A percentile compares a stretch with the other conserved stretches of the same genome.
Conservation (phyloP, 371 early-diverging fungal genomes). For the Gilbertella persicaria region DNA sequence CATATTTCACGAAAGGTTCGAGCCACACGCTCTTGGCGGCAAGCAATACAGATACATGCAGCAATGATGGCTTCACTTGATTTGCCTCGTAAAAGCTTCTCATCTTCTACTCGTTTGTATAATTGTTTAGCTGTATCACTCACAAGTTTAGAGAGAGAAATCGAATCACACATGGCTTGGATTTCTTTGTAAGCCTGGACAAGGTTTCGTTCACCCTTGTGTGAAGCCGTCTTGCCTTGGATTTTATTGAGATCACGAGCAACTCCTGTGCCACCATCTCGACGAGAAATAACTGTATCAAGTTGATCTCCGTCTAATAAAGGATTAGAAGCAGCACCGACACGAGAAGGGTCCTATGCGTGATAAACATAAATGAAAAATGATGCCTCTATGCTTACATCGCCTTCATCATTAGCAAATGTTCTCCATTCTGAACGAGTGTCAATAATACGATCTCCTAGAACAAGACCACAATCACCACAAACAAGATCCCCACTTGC, state of each 20-base stretch:
- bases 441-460: slow-evolving; percentile 97
- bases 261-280: slow-evolving; percentile 79
- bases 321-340: slow-evolving; percentile 96
- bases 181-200: slow-evolving; percentile 94
- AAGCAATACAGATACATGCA: slow-evolving; percentile 96
- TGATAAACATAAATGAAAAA: neutral
- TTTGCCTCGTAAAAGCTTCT: slow-evolving; percentile 88
- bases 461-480: slow-evolving; percentile 95
- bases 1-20: slow-evolving; percentile 98
- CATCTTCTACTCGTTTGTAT: slow-evolving; percentile 88
- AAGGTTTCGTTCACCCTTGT: slow-evolving; percentile 77
- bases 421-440: slow-evolving; percentile 99
- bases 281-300: slow-evolving; percentile 87
- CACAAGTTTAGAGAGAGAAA: slow-evolving; percentile 81
- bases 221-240: slow-evolving; percentile 68
- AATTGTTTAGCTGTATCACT: slow-evolving; percentile 94
- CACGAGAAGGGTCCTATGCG: slow-evolving; percentile 93
- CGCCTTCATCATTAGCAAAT: slow-evolving; percentile 93
- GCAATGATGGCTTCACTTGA: slow-evolving; percentile 90
- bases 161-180: slow-evolving; percentile 87
- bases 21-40: slow-evolving; percentile 86
- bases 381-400: slow-evolving; percentile 39
- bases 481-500: slow-evolving; percentile 92
- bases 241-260: slow-evolving; percentile 74
- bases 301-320: slow-evolving; percentile 83